Conservation (phyloP, 768 basidiomycete genomes). For the Russula earlei region DNA sequence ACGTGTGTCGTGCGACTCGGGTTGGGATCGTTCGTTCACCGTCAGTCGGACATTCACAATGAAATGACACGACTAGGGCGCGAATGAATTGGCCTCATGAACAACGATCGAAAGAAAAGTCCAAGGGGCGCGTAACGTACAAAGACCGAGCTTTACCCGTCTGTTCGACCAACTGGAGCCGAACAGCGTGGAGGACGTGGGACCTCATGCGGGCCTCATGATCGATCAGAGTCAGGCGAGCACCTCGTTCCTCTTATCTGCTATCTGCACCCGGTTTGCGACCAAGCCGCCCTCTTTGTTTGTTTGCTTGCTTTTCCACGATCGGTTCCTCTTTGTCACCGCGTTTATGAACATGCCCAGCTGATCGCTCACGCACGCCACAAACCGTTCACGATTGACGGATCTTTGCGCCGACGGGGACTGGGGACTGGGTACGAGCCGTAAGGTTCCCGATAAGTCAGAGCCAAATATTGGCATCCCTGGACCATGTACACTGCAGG, state of each 20-base stretch:
- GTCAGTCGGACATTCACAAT: background rate
- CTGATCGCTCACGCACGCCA: background rate
- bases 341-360: background rate
- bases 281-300: too few species aligned
- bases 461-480: background rate
- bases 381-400: background rate
- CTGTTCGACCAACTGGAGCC: too few species aligned
- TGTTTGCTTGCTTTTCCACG: background rate
- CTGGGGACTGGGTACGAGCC: constrained; percentile 8
- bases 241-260: too few species aligned
- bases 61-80: background rate
- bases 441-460: background rate
- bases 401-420: constrained; percentile 5
- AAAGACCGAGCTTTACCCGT: background rate
- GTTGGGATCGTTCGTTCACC: background rate
- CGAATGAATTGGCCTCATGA: too few species aligned
- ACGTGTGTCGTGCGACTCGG: background rate
- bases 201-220: background rate
- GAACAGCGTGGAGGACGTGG: background rate
- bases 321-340: background rate
- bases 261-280: too few species aligned
- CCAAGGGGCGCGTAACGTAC: background rate
- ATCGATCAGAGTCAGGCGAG: background rate
- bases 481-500: too few species aligned
- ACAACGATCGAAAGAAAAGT: background rate